phyloP scores from a whole-genome alignment of 1,284 basidiomycete species.

The Cryptococcus sp. region DNA sequence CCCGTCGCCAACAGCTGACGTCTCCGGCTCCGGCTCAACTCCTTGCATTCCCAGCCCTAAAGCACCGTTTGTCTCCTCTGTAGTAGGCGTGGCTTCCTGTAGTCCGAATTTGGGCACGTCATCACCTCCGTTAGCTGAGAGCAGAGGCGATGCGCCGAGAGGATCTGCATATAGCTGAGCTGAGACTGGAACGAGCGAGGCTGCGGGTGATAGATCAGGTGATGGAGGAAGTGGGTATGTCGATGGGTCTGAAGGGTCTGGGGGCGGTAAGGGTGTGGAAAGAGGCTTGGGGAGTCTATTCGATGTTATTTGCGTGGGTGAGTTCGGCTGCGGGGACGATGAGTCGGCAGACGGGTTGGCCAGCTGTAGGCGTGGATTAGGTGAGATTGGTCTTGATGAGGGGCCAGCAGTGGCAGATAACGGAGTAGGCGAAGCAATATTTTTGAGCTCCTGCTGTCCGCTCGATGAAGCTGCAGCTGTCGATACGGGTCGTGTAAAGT shows the following conservation, averaged over 20 bases:
- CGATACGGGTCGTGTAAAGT: slow-evolving; percentile 6
- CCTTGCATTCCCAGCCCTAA: slow-evolving; percentile 9
- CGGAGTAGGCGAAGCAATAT: slow-evolving; percentile 22
- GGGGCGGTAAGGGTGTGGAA: slow-evolving; percentile 15
- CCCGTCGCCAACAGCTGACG: background rate
- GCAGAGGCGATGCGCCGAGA: slow-evolving; percentile 30
- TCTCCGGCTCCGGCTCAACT: slow-evolving; percentile 1
- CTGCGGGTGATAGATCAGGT: slow-evolving; percentile 15
- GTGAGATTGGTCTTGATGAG: slow-evolving; percentile 15
- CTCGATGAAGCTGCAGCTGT: background rate
- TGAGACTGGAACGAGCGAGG: slow-evolving; percentile 10
- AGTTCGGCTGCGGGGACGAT: slow-evolving; percentile 18
- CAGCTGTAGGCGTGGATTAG: slow-evolving; percentile 11
- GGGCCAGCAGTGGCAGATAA: slow-evolving; percentile 5
- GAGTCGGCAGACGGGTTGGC: slow-evolving; percentile 18
- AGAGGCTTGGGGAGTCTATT: slow-evolving; percentile 7
- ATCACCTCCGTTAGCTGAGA: slow-evolving; percentile 7
- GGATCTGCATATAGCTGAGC: slow-evolving; percentile 26
- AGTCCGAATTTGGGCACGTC: slow-evolving; percentile 14
- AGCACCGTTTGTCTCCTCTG: slow-evolving; percentile 5
- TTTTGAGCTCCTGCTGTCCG: slow-evolving; percentile 28
- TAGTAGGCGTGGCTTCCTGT: slow-evolving; percentile 17
- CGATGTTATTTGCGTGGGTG: slow-evolving; percentile 7
- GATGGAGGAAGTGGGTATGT: slow-evolving; percentile 40
- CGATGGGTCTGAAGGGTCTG: slow-evolving; percentile 32